phyloP scores from a whole-genome alignment of 306 rosid genomes.

The Phaseolus lunatus region DNA sequence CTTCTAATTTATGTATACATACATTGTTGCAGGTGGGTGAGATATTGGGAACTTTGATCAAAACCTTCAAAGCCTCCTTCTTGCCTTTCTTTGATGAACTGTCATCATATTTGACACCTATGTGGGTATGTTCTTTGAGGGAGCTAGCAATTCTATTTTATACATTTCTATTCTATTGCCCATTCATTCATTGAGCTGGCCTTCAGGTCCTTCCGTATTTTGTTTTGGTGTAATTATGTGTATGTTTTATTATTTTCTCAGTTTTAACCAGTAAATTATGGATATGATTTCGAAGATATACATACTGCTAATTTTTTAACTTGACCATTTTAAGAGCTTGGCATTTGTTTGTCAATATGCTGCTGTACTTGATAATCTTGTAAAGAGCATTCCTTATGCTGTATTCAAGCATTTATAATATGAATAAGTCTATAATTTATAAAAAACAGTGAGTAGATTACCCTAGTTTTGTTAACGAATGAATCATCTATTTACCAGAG shows the following conservation, averaged over 20 bases:
- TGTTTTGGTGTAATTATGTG: not conserved
- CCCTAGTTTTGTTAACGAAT: not conserved
- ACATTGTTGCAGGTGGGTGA: conserved; percentile 82
- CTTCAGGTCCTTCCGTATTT: conserved; percentile 8
- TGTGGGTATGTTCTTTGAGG: conserved; percentile 85
- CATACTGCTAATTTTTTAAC: not conserved
- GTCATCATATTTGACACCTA: conserved; percentile 95
- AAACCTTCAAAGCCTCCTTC: conserved; percentile 95
- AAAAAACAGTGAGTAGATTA: not conserved
- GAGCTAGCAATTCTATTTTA: conserved; percentile 17
- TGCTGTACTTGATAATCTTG: too few relatives aligned
- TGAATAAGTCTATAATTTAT: not conserved
- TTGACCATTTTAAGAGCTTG: too few relatives aligned
- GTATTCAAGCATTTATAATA: too few relatives aligned
- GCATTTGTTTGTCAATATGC: too few relatives aligned
- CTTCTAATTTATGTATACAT: conserved; percentile 26
- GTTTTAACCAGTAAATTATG: too few relatives aligned
- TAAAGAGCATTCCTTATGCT: too few relatives aligned
- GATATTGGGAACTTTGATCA: conserved; percentile 95
- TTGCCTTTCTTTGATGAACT: conserved; percentile 92
- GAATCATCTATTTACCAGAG: not conserved
- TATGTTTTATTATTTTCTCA: too few relatives aligned
- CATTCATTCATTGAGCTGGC: not conserved
- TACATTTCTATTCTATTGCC: conserved; percentile 4
- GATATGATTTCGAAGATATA: not conserved